Percentiles rank a stretch among this genome's conserved stretches.
phyloP scores from a whole-genome alignment of 208 protist species.

The Wallacemonas sp. region DNA sequence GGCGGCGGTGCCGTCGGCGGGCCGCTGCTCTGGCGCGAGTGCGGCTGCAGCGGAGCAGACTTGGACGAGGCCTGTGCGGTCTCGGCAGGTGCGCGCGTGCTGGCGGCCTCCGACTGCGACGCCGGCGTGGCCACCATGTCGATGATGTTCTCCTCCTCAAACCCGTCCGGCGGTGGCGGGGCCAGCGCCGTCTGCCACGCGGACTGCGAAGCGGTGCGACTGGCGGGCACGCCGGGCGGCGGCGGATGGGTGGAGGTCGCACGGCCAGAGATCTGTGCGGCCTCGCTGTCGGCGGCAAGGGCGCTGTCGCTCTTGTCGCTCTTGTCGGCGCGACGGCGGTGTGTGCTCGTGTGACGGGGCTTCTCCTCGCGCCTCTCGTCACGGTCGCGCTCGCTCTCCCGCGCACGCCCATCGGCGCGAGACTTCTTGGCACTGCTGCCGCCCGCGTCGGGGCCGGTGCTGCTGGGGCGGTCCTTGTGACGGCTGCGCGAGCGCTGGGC shows the following conservation, averaged over 20 bases:
- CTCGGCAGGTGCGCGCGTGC: neutral
- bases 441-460: too few relatives aligned
- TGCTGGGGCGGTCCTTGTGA: constrained; percentile 2
- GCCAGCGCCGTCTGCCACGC: neutral
- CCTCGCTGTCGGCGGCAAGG: too few relatives aligned
- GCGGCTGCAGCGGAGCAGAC: neutral
- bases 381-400: neutral
- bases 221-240: constrained; percentile 5
- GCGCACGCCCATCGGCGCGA: too few relatives aligned
- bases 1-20: neutral
- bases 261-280: neutral
- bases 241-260: constrained; percentile 13
- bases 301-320: too few relatives aligned
- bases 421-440: constrained; percentile 12
- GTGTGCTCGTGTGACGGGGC: constrained; percentile 4
- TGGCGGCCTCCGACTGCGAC: neutral
- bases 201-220: constrained; percentile 5
- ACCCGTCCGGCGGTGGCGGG: neutral
- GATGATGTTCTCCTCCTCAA: neutral
- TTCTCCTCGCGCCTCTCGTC: neutral
- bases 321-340: neutral
- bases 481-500: neutral
- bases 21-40: constrained; percentile 10
- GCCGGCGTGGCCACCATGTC: neutral
- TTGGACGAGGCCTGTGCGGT: neutral